Evolutionary conservation across 2,329 filamentous ascomycete species (phyloP), one percentile per base, ranked within the genome.

Genomic region (Eutypa lata): DNA sequence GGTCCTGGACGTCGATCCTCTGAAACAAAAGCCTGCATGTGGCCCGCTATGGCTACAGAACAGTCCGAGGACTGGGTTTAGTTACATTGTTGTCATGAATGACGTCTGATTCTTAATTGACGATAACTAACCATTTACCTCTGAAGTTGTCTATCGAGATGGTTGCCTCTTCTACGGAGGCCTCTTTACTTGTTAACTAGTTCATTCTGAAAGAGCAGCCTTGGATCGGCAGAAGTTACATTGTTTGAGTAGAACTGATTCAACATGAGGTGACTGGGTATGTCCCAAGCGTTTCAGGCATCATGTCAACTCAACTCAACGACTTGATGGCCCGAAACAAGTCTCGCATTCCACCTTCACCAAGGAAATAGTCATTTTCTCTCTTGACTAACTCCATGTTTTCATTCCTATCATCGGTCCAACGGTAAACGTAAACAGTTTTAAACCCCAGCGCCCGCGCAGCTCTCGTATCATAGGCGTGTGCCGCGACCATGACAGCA

Each of bases 351-450:
- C 55, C 57, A 24, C 48, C 40, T 19, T 53, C 47, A 21, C 47
- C 46, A 42, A 68, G 53, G 48, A 67, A 69, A 14, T 49, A 49
- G 40, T 78, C 73, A 50, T 75, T 70, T 57, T 78, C 75, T 7
- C 46, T 51, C 33, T 65, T 70, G 0, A 79, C 67, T 3, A 57
- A 49, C 10, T 67, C 66, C 68, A 74, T 73, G 55, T 79, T 69
- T 58, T 81, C 76, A 24, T 71, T 62, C 0, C 75, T 59, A 67
- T 83, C 80, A 52, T 83, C 80, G 0, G 79, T 82, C 73, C 73
- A 77, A 19, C 79, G 66, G 57, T 74, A 68, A 3, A 84, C 66
- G 60, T 82, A 83, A 0, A 81, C 65, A 0, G 78, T 82, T 55
- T 67, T 73, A 67, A 83, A 73, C 0, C 80, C 80, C 5, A 72